Percentiles rank a stretch among this genome's conserved stretches.
Evolutionary conservation across 805 yeast genomes (phyloP).

Genomic region (Kuraishia borneana): DNA sequence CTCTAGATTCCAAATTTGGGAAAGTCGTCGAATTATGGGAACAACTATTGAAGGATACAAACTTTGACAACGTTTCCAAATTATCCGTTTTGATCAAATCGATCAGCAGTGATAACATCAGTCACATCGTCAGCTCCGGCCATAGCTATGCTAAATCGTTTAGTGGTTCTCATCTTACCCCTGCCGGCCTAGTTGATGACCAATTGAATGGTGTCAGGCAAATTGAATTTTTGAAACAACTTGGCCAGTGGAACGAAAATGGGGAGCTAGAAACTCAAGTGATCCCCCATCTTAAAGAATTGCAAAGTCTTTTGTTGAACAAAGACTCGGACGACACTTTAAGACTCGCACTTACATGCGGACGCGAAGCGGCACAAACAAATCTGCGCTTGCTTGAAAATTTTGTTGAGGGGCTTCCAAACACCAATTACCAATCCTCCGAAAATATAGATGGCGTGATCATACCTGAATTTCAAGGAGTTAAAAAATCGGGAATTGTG

Average conservation of each 20-base stretch:
- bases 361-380: constrained; percentile 22
- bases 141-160: constrained; percentile 69
- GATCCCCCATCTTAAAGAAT: constrained; percentile 49
- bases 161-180: constrained; percentile 54
- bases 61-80: constrained; percentile 56
- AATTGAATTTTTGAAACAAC: constrained; percentile 52
- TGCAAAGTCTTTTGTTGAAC: constrained; percentile 32
- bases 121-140: constrained; percentile 77
- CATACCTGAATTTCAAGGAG: too few species aligned
- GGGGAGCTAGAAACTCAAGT: constrained; percentile 39
- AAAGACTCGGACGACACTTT: constrained; percentile 22
- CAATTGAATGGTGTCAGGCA: constrained; percentile 67
- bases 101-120: constrained; percentile 65
- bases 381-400: constrained; percentile 24
- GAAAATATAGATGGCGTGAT: too few species aligned
- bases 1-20: constrained; percentile 52
- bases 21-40: constrained; percentile 56
- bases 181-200: constrained; percentile 51
- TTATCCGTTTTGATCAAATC: constrained; percentile 63
- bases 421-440: too few species aligned
- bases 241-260: constrained; percentile 44
- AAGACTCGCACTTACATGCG: constrained; percentile 50
- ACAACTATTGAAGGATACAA: constrained; percentile 59
- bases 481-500: constrained; percentile 36
- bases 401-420: constrained; percentile 15